Conservation (phyloP, 306 rosid genomes). For the Psophocarpus tetragonolobus region DNA sequence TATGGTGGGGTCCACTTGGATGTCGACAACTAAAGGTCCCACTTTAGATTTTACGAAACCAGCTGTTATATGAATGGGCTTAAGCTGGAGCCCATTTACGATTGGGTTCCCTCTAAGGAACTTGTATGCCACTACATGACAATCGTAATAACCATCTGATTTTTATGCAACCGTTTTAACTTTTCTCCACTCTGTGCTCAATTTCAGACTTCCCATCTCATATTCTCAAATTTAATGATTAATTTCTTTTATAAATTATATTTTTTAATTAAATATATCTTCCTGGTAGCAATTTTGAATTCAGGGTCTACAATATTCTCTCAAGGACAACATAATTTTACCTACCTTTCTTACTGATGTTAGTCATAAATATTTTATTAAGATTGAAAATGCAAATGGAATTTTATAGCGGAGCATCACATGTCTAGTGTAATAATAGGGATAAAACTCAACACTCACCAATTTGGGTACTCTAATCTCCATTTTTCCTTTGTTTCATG, state of each 20-base stretch:
- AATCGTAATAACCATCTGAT: slow-evolving; percentile 29
- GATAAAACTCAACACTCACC: slow-evolving; percentile 44
- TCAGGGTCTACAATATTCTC: neutral
- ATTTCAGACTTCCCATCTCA: neutral
- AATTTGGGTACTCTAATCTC: slow-evolving; percentile 7
- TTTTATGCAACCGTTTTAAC: slow-evolving; percentile 2
- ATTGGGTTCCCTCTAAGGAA: slow-evolving; percentile 3
- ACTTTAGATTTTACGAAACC: slow-evolving; percentile 12
- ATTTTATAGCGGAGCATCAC: neutral
- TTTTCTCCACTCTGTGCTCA: neutral
- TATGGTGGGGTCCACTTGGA: slow-evolving; percentile 32
- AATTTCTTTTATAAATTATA: neutral
- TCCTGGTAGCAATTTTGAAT: neutral
- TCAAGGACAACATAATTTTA: neutral
- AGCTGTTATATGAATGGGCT: neutral
- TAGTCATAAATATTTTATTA: neutral
- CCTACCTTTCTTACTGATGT: neutral
- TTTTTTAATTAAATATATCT: neutral
- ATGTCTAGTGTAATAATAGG: neutral
- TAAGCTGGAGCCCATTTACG: slow-evolving; percentile 26
- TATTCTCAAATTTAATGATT: slow-evolving; percentile 4
- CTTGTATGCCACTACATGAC: neutral
- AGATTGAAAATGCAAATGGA: neutral
- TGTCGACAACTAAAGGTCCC: slow-evolving; percentile 33
- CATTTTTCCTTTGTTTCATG: slow-evolving; percentile 22